Conservation (phyloP, 2,329 filamentous ascomycete genomes). For the Clonostachys rosea region DNA sequence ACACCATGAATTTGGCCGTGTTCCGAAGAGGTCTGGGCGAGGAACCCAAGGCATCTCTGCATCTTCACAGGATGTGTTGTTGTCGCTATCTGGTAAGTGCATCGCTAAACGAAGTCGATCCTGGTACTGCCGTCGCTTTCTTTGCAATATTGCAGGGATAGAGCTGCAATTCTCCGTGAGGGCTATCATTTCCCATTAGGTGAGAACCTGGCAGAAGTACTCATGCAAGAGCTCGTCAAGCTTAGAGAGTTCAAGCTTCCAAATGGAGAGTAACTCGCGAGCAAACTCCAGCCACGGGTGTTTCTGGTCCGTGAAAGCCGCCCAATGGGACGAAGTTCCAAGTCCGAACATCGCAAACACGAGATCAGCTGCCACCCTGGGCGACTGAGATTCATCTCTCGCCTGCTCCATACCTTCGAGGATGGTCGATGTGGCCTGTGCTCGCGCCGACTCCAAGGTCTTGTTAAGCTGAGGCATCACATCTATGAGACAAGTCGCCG, state of each 20-base stretch:
- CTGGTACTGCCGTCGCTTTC: not conserved
- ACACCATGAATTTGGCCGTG: conserved; percentile 1
- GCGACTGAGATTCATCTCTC: not conserved
- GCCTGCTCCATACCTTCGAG: not conserved
- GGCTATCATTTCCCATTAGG: not conserved
- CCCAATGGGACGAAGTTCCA: not conserved
- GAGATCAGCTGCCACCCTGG: not conserved
- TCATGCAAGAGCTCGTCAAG: not conserved
- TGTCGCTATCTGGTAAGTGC: not conserved
- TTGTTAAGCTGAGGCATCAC: not conserved
- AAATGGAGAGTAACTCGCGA: not conserved
- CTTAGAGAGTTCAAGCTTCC: not conserved
- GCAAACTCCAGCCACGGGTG: not conserved
- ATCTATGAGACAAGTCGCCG: not conserved
- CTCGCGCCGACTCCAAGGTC: not conserved
- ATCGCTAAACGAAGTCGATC: not conserved
- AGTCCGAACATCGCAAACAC: not conserved
- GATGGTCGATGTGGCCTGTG: not conserved
- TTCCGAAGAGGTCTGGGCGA: not conserved
- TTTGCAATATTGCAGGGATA: not conserved
- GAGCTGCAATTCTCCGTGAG: not conserved
- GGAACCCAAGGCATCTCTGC: not conserved
- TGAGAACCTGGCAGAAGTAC: not conserved
- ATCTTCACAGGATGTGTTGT: not conserved
- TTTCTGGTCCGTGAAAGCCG: not conserved